Evolutionary conservation across 108 stramenopile genomes (phyloP), one percentile per base, ranked within the genome.

Genomic region (Fistulifera solaris): DNA sequence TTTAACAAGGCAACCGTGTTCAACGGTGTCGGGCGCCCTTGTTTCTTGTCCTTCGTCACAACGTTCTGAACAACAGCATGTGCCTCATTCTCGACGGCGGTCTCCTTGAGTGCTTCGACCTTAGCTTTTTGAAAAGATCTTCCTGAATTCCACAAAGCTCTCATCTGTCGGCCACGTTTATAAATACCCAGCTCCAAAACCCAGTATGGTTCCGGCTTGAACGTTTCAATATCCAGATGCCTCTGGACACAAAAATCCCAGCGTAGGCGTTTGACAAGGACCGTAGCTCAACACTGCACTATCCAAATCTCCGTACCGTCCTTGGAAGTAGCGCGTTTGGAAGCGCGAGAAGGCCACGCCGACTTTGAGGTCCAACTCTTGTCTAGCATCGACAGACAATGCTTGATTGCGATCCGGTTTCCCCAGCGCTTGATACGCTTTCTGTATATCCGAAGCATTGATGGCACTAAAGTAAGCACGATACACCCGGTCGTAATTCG

Each of bases 211-310:
- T 94, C 90, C 21, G 93, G 75, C 49, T 85, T 75, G 72, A 98
- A 98, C n/a, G 88, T 85, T 63, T 89, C 83, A 40, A 95, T 96
- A 40, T 91, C 81, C 52, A 92, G 66, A 56, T 95, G 85, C n/a
- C 97, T 78, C 47, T 93, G 87, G 1, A 95, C 98, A 40, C 94
- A 85, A 59, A n/a, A 99, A 99, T 13, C 96, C 96, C 24, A 98
- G 63, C 1, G 96, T 97, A 1, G 98, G 98, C 12, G 96, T 95
- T 61, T 98, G 93, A 63, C 98, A 99, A 11, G 98, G 95, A 1
- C 98, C 98, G 61, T 96, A 99, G 16, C 75, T 76, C n/a, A 99
- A 58, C 0, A 94, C 79, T 0, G 84, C 68, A 48, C 83, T 80
- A 55, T 91, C 91, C 52, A 98, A 67, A 68, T 87, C 92, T 18